Evolutionary conservation across 2,329 filamentous ascomycete genomes (phyloP).

Genomic region (Septoria petroselini): DNA sequence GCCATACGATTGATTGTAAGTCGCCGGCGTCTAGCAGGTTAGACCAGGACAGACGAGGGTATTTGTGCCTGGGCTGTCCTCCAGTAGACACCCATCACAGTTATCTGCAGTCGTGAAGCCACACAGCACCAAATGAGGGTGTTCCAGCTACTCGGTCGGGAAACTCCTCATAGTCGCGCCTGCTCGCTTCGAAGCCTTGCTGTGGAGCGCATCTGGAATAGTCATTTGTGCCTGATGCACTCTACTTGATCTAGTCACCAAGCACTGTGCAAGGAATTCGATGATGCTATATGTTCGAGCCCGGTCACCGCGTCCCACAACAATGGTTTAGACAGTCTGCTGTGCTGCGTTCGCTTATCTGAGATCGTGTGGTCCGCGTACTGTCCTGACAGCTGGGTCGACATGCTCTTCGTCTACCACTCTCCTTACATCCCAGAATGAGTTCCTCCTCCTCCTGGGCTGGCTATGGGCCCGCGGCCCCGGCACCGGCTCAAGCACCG

Average conservation of each 20-base stretch:
- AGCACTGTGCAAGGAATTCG: conserved; percentile 21
- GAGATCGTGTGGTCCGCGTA: conserved; percentile 26
- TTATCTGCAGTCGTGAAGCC: conserved; percentile 16
- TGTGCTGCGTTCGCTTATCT: conserved; percentile 35
- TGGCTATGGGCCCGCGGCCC: conserved; percentile 30
- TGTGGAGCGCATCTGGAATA: conserved; percentile 22
- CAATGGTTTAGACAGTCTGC: conserved; percentile 32
- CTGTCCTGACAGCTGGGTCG: conserved; percentile 20
- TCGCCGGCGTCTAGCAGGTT: conserved; percentile 8
- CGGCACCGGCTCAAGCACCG: conserved; percentile 24
- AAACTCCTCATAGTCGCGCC: conserved; percentile 10
- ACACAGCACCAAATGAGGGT: conserved; percentile 17
- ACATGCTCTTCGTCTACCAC: conserved; percentile 17
- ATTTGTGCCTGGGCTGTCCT: conserved; percentile 8
- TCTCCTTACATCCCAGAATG: conserved; percentile 24
- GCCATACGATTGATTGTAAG: conserved; percentile 14
- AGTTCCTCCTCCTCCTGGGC: conserved; percentile 32
- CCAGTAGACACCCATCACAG: conserved; percentile 13
- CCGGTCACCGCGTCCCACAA: conserved; percentile 25
- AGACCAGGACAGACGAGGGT: conserved; percentile 13
- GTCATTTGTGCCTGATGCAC: conserved; percentile 20
- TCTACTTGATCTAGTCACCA: conserved; percentile 20
- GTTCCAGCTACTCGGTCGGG: conserved; percentile 16
- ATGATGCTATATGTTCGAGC: conserved; percentile 28
- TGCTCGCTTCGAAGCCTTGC: conserved; percentile 16